Evolutionary conservation across 352 stramenopile genomes (phyloP), one percentile per base, ranked within the genome.

Genomic region (Phytophthora citricola): DNA sequence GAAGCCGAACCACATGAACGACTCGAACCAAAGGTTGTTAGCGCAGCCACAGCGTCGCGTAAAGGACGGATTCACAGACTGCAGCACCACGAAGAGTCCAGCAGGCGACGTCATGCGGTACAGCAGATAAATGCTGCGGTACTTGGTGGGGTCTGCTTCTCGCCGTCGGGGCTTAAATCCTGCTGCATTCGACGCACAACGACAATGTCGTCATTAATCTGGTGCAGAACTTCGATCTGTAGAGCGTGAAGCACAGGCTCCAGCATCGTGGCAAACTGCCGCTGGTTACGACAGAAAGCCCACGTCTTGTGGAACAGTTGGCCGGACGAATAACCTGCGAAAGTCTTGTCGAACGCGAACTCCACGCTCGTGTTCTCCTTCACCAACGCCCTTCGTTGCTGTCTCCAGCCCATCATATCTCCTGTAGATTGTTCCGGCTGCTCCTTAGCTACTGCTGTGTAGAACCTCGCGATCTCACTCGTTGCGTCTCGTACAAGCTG

Each of bases 161-260:
- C 55, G 4, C 41, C 61, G 34, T 73, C 63, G 15, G 57, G 51
- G 43, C 62, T 71, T 27, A 58, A 12, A 4, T 77, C 64, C 12
- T 77, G 58, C 20, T 77, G 69, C 65, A 77, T 71, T n/a, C 64
- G 64, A 20, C 69, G 64, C 41, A 77, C 69, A 1, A 77, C 69
- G 7, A 77, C 64, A 58, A 77, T 71, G 51, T 77, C 65, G 43
- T 77, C 64, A 47, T 77, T 72, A 24, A 77, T 66, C 43, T 71
- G 58, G 26, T 77, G 64, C 39, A 77, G 58, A 34, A 77, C 69
- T 62, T 77, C 54, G 17, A 77, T 31, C 24, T 77, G 63, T 41
- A 77, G 39, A 11, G 58, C 59, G 36, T 62, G 43, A 3, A 71
- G 39, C n/a, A 68, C 60, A 7, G 64, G 69, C 44, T 55, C 59